Base-by-base conservation (phyloP, 805 yeast species). In the Blastobotrys muscicola region DNA sequence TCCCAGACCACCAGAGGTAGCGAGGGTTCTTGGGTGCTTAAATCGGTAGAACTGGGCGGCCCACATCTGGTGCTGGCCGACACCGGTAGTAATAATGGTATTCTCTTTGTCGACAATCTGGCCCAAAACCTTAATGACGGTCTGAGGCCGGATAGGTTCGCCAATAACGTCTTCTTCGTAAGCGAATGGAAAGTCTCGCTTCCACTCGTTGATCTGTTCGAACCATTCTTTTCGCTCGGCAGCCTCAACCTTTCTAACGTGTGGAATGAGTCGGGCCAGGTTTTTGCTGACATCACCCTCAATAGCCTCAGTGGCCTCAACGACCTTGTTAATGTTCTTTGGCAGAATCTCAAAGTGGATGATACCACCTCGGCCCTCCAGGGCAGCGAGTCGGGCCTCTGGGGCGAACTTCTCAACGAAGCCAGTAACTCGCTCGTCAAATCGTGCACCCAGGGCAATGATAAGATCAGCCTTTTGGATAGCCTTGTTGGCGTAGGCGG, bases 1-100 rank as follows among this genome's bases (percentile, higher is more conserved):
- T 57, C 98, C 98, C 58, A 90, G 75, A 57, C 98, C 98, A 68
- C 98, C 98, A 41, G 96, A 86, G n/a, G 97, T 87, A 64, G 90
- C 83, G 70, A 92, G 82, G 41, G 94, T 74, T 66, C 97, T 79
- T 57, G 98, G 98, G 50, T 75, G 69, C 49, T 80, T 82, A 95
- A 97, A 90, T 42, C 87, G 78, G 78, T 84, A 89, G 67, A 87
- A 89, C 70, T 92, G 98, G 26, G 97, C 97, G 33, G 97, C 94
- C 98, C 98, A 90, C 98, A 90, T 90, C 72, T 90, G 98, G 74
- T 90, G 98, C 73, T 92, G 98, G 48, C 98, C 98, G 42, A 92
- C 97, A 74, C 98, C 98, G 32, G 98, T 92, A 43, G 97, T 83
- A 55, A 90, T 82, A 56, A 89, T 77, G 46, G 85, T 87, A 55